These are phyloP conservation scores for Neofusicoccum parvum DNA, from an alignment of 2,329 filamentous ascomycete genomes.

Conservation along the genomic window DNA sequence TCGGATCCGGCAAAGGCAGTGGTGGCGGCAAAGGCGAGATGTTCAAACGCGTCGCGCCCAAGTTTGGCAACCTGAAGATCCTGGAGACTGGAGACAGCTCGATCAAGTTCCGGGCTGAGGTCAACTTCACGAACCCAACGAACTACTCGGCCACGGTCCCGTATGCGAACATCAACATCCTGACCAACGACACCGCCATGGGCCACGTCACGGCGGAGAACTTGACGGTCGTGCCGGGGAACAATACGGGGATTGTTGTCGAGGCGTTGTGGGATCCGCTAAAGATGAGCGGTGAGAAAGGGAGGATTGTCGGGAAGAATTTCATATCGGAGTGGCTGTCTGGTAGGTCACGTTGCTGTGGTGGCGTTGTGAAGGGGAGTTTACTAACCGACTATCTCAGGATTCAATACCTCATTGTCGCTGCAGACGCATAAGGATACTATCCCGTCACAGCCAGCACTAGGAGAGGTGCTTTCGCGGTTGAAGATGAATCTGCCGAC, in stretches of 20 bases:
- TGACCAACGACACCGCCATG: slow-evolving; percentile 72
- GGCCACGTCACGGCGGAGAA: slow-evolving; percentile 73
- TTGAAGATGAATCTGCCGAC: slow-evolving; percentile 73
- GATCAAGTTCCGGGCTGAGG: slow-evolving; percentile 67
- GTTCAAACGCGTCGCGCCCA: slow-evolving; percentile 58
- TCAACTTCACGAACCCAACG: slow-evolving; percentile 91
- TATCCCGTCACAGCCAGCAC: slow-evolving; percentile 70
- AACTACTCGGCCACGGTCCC: slow-evolving; percentile 82
- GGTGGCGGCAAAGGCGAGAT: slow-evolving; percentile 42
- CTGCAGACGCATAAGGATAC: slow-evolving; percentile 70
- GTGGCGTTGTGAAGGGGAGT: not conserved
- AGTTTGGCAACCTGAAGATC: slow-evolving; percentile 71
- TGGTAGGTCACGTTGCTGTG: slow-evolving; percentile 47
- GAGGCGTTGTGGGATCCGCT: slow-evolving; percentile 74
- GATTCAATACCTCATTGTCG: slow-evolving; percentile 79
- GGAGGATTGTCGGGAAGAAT: slow-evolving; percentile 65
- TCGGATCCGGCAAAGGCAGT: slow-evolving; percentile 28
- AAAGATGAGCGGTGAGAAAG: slow-evolving; percentile 62
- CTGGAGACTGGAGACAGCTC: slow-evolving; percentile 71
- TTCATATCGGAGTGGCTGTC: slow-evolving; percentile 86
- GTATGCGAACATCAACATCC: slow-evolving; percentile 73
- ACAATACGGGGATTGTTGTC: slow-evolving; percentile 70
- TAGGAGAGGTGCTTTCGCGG: slow-evolving; percentile 72
- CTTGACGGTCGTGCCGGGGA: slow-evolving; percentile 65
- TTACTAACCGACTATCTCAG: slow-evolving; percentile 34